Base-by-base conservation (phyloP, 805 yeast genomes). In the Diddensiella caesifluorescens region DNA sequence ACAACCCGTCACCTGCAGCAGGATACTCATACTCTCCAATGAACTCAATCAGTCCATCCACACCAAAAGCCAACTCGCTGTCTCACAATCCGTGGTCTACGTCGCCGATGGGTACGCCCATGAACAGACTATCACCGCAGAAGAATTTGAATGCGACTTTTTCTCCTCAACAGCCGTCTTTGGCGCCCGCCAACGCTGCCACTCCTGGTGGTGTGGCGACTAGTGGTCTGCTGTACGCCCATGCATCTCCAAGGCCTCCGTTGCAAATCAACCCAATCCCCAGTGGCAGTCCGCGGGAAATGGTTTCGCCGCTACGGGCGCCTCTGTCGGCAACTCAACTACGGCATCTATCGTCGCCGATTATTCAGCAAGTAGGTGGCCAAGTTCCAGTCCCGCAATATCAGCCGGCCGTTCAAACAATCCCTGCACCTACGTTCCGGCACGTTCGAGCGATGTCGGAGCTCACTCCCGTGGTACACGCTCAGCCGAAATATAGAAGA, bases 361-460 rank as follows among this genome's bases (percentile, higher is more conserved):
- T 23, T 22, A 15, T 28, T 18, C 38, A 21, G 28, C 16, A 28
- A 15, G 16, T 10, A 30, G 18, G 20, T 25, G 21, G 5, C n/a
- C 39, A 9, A 13, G 40, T 19, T 13, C 40, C 15, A n/a, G 39
- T 18, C 32, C 23, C 22, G 20, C 37, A 20, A 6, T n/a, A 5
- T 18, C 36, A 23, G 15, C 42, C 20, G 18, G 33, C 42, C 7
- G 39, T 44, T 15, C 32, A 43, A 5, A 44, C 46, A 6, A 45
- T 58, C 4, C 49, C 60, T 3, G 53, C 59, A 21, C 64, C 60
- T 20, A 49, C 54, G 5, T 52, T 68, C 38, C 53, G 65, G 32
- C 65, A 55, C 13, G 53, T 62, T 4, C 57, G 61, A 4, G 42
- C 51, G 41, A 53, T 56, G 39, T 59, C 61, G 40, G 63, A 65